A percentile compares a stretch with the other conserved stretches of the same genome.
Conservation (phyloP, 2,329 filamentous ascomycete species). For the Davidsoniella neocaledoniae region DNA sequence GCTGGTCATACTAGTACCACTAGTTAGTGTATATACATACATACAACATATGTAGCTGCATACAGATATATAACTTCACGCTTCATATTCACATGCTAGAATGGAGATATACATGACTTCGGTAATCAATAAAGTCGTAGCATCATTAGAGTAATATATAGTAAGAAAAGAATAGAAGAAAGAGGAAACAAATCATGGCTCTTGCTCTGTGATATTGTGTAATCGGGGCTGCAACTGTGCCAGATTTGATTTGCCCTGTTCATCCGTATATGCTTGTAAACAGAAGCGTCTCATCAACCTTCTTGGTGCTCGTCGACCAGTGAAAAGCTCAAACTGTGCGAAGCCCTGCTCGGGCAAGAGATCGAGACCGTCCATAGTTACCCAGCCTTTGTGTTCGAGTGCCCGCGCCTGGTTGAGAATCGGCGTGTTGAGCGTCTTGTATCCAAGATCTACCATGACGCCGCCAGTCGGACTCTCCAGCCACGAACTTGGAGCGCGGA, state of each 20-base stretch:
- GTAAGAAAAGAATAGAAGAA: too few species aligned
- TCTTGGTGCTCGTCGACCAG: conserved; percentile 36
- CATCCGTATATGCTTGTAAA: conserved; percentile 27
- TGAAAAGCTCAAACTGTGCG: conserved; percentile 69
- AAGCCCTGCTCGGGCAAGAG: conserved; percentile 64
- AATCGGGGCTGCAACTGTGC: conserved; percentile 25
- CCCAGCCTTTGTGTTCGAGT: conserved; percentile 47
- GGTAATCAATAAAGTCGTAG: too few species aligned
- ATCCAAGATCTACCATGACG: conserved; percentile 58
- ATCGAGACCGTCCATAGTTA: conserved; percentile 59
- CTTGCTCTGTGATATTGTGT: conserved; percentile 24
- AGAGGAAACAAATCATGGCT: conserved; percentile 17
- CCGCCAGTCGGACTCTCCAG: conserved; percentile 56
- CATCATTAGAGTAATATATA: too few species aligned
- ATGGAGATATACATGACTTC: too few species aligned
- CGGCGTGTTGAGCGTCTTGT: conserved; percentile 57
- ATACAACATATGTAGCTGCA: too few species aligned
- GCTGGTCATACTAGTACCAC: too few species aligned
- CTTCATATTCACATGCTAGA: too few species aligned
- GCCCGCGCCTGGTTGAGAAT: conserved; percentile 50
- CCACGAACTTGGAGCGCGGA: conserved; percentile 54
- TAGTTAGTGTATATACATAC: too few species aligned
- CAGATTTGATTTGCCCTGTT: conserved; percentile 24
- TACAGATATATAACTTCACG: too few species aligned
- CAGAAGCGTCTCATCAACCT: conserved; percentile 54